Percentiles rank a stretch among this genome's conserved stretches.
phyloP scores from a whole-genome alignment of 306 rosid species.

The Dryas alaskensis region DNA sequence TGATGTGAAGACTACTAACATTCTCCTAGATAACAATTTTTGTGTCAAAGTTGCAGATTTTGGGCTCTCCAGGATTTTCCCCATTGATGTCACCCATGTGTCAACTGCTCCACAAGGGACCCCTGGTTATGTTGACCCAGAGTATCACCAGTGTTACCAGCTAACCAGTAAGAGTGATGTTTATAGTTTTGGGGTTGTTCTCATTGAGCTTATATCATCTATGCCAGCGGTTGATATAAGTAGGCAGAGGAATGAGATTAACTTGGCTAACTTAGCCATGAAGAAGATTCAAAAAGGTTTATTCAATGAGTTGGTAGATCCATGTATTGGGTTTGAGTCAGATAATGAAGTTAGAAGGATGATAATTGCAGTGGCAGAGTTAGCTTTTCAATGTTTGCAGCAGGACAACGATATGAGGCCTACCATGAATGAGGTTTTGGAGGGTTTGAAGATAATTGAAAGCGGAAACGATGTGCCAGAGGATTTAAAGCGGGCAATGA shows the following conservation, averaged over 20 bases:
- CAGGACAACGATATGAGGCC: conserved; percentile 68
- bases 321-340: conserved; percentile 48
- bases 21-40: conserved; percentile 52
- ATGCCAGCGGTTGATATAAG: conserved; percentile 57
- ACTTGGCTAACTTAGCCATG: conserved; percentile 48
- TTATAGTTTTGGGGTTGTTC: conserved; percentile 72
- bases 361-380: conserved; percentile 49
- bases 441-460: conserved; percentile 39
- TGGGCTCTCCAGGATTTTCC: conserved; percentile 68
- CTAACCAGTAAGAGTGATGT: conserved; percentile 76
- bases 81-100: conserved; percentile 55
- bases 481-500: conserved; percentile 14
- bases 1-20: conserved; percentile 73
- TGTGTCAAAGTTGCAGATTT: conserved; percentile 72
- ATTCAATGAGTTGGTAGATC: conserved; percentile 50
- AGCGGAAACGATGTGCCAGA: conserved; percentile 29
- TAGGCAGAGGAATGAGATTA: conserved; percentile 60
- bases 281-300: conserved; percentile 42
- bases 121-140: conserved; percentile 76
- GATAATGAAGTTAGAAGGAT: conserved; percentile 42
- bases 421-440: conserved; percentile 56
- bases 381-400: conserved; percentile 70
- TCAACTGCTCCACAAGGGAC: conserved; percentile 83
- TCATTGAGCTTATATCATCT: conserved; percentile 65
- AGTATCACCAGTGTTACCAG: conserved; percentile 58